These are phyloP conservation scores for Kluyveromyces aestuarii DNA, from an alignment of 805 yeast species.

Conservation along the genomic window DNA sequence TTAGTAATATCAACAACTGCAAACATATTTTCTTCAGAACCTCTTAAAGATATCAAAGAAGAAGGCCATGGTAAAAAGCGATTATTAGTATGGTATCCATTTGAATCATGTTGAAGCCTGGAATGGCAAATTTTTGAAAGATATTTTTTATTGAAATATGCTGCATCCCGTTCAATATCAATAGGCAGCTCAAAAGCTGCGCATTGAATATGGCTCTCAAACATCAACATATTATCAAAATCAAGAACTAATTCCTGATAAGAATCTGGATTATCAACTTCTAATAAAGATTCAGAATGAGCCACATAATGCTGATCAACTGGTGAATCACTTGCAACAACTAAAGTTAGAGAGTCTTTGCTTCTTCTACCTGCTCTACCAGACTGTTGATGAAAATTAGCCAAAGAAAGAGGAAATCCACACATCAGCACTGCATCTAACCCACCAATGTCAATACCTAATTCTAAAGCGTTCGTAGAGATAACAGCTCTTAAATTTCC, in stretches of 20 bases:
- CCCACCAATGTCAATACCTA: slow-evolving; percentile 92
- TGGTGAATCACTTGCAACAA: slow-evolving; percentile 76
- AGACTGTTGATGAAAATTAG: slow-evolving; percentile 89
- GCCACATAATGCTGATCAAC: slow-evolving; percentile 77
- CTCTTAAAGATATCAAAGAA: slow-evolving; percentile 65
- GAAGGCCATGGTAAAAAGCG: slow-evolving; percentile 78
- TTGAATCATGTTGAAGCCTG: slow-evolving; percentile 32
- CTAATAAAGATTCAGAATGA: slow-evolving; percentile 31
- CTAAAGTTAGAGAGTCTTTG: slow-evolving; percentile 74
- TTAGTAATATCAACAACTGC: slow-evolving; percentile 89
- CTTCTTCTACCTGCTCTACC: slow-evolving; percentile 94
- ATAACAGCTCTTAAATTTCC: slow-evolving; percentile 81
- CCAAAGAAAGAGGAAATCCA: slow-evolving; percentile 84
- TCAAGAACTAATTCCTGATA: slow-evolving; percentile 54
- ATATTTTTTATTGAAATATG: slow-evolving; percentile 39
- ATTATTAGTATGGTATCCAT: slow-evolving; percentile 47
- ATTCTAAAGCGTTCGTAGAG: slow-evolving; percentile 90
- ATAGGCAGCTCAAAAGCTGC: slow-evolving; percentile 85
- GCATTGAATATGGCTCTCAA: slow-evolving; percentile 85
- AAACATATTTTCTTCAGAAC: slow-evolving; percentile 69
- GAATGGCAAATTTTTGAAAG: slow-evolving; percentile 30
- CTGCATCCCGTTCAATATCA: slow-evolving; percentile 39
- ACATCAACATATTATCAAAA: slow-evolving; percentile 49
- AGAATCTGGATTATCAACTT: slow-evolving; percentile 39
- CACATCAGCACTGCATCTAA: slow-evolving; percentile 86